Base-by-base conservation (phyloP, 169 alveolate genomes). In the Eimeria acervulina region DNA sequence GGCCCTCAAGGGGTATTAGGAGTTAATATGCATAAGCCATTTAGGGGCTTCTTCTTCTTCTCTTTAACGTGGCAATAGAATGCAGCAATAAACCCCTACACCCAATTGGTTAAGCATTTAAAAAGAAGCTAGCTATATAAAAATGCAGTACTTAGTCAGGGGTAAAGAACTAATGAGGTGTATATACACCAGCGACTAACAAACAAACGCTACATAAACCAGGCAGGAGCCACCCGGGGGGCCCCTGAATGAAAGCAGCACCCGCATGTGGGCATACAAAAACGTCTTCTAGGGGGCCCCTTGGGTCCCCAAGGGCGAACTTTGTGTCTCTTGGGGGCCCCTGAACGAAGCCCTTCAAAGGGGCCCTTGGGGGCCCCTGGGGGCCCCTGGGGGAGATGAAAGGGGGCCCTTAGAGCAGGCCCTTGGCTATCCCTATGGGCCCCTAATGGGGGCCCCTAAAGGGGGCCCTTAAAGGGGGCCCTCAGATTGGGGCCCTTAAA, bases 1-100 rank as follows among this genome's bases (percentile, higher is more conserved):
- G 31, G 74, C 74, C 74, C 74, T 5, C 74, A 63, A 63, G 74
- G 74, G 74, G 31, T n/a, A n/a, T n/a, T n/a, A n/a, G n/a, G n/a
- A n/a, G n/a, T n/a, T n/a, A n/a, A n/a, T n/a, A n/a, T n/a, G n/a
- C n/a, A n/a, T n/a, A n/a, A n/a, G n/a, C n/a, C n/a, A n/a, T n/a
- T n/a, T n/a, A n/a, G n/a, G n/a, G n/a, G n/a, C n/a, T n/a, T n/a
- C n/a, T n/a, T n/a, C n/a, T n/a, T n/a, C n/a, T n/a, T n/a, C n/a
- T n/a, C n/a, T n/a, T n/a, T n/a, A n/a, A n/a, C n/a, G n/a, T n/a
- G n/a, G n/a, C n/a, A n/a, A 63, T 63, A n/a, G 31, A 23, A n/a
- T 10, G 36, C 8, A 63, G 31, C 10, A 63, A 63, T n/a, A 63
- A 63, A n/a, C 74, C 74, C 31, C 31, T 47, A 47, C 55, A 47